phyloP scores from a whole-genome alignment of 2,329 filamentous ascomycete species.

The Paracoccidioides lutzii region DNA sequence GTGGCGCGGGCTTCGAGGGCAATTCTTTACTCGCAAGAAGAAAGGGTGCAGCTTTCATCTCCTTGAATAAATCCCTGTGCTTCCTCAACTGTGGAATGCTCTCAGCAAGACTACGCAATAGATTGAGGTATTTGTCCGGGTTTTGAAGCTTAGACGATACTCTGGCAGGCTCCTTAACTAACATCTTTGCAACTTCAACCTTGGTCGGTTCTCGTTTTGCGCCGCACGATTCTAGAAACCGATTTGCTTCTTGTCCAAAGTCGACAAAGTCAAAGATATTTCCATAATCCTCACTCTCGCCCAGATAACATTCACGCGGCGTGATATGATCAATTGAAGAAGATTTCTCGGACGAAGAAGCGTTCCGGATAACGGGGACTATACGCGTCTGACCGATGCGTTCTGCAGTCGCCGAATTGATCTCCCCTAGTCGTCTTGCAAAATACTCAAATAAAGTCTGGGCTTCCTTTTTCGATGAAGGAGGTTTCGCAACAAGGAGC shows the following conservation, averaged over 20 bases:
- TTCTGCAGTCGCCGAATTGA: conserved; percentile 48
- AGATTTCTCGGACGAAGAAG: conserved; percentile 29
- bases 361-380: conserved; percentile 49
- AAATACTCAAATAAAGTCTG: conserved; percentile 71
- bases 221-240: conserved; percentile 76
- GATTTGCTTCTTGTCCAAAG: conserved; percentile 76
- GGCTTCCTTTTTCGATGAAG: conserved; percentile 53
- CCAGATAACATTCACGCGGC: conserved; percentile 69
- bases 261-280: conserved; percentile 97
- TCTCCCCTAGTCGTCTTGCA: conserved; percentile 59
- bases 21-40: conserved; percentile 75
- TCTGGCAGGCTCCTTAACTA: conserved; percentile 71
- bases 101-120: conserved; percentile 70
- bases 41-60: conserved; percentile 63
- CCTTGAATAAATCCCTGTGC: conserved; percentile 64
- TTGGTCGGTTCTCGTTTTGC: conserved; percentile 86
- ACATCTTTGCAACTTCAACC: conserved; percentile 66
- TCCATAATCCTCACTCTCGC: conserved; percentile 57
- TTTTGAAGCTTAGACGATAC: conserved; percentile 68
- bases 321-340: conserved; percentile 42
- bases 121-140: conserved; percentile 71
- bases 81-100: conserved; percentile 56
- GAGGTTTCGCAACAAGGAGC: conserved; percentile 58
- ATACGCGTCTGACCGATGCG: conserved; percentile 54
- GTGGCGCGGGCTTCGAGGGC: conserved; percentile 19